Conservation (phyloP, 352 stramenopile genomes). For the Phytophthora macrochlamydospora region DNA sequence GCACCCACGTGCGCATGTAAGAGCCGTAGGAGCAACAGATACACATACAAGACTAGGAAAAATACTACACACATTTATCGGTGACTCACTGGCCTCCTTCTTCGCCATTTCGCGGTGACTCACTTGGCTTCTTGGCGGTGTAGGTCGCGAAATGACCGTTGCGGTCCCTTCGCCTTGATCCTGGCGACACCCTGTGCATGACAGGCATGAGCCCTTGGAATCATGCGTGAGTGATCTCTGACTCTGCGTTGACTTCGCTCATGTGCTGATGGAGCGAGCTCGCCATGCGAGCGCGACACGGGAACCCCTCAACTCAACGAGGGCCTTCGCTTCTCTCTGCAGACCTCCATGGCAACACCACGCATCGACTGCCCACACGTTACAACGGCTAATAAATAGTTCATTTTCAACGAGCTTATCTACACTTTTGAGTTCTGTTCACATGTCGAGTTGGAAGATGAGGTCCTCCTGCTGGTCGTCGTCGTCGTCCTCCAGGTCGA, state of each 20-base stretch:
- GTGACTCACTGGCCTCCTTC: too few species aligned
- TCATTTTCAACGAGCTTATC: conserved; percentile 12
- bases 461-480: conserved; percentile 28
- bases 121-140: too few species aligned
- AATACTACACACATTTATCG: conserved; percentile 3
- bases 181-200: neutral
- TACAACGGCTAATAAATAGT: conserved; percentile 28
- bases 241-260: neutral
- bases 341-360: neutral
- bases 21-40: neutral
- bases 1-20: conserved; percentile 46
- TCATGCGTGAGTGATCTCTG: neutral
- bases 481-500: conserved; percentile 14
- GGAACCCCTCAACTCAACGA: neutral
- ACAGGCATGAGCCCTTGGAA: neutral
- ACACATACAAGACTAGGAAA: neutral
- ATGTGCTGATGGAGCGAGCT: neutral
- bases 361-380: neutral
- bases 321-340: too few species aligned
- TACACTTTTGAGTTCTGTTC: conserved; percentile 17
- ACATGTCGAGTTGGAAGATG: conserved; percentile 51
- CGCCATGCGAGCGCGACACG: neutral
- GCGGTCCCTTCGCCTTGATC: too few species aligned
- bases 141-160: too few species aligned
- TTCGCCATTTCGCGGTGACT: too few species aligned